Conservation (phyloP, 2,329 filamentous ascomycete genomes). For the Alternaria incomplexa region DNA sequence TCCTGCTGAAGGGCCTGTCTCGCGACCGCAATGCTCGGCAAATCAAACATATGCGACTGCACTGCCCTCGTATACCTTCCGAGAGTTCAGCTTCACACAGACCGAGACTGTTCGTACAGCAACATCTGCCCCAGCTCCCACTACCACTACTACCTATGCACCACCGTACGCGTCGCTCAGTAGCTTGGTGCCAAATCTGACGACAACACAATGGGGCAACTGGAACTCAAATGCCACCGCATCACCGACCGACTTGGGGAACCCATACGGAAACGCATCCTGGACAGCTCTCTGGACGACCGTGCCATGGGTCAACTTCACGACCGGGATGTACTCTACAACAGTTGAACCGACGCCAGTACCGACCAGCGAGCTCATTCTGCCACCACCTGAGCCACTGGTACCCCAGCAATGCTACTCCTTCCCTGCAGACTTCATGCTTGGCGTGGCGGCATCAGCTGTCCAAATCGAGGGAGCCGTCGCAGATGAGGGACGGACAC, state of each 20-base stretch:
- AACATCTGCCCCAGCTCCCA: slow-evolving; percentile 42
- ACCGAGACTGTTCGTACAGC: slow-evolving; percentile 50
- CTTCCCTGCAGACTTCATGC: slow-evolving; percentile 57
- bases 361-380: slow-evolving; percentile 60
- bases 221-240: slow-evolving; percentile 48
- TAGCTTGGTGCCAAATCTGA: slow-evolving; percentile 43
- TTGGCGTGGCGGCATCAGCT: slow-evolving; percentile 37
- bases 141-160: slow-evolving; percentile 45
- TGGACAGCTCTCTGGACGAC: slow-evolving; percentile 49
- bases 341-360: slow-evolving; percentile 63
- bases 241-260: slow-evolving; percentile 41
- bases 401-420: slow-evolving; percentile 56
- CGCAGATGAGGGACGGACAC: slow-evolving; percentile 39
- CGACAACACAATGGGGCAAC: slow-evolving; percentile 52
- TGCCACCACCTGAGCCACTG: slow-evolving; percentile 62
- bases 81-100: slow-evolving; percentile 46
- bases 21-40: slow-evolving; percentile 34
- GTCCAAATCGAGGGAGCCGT: slow-evolving; percentile 40
- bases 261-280: slow-evolving; percentile 50
- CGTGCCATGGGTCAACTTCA: slow-evolving; percentile 46
- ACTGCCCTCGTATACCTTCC: slow-evolving; percentile 39
- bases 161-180: slow-evolving; percentile 45
- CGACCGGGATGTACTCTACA: slow-evolving; percentile 52
- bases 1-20: slow-evolving; percentile 33
- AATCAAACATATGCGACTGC: slow-evolving; percentile 34